Base-by-base conservation (phyloP, 208 protist species). In the Naegleria lovaniensis region DNA sequence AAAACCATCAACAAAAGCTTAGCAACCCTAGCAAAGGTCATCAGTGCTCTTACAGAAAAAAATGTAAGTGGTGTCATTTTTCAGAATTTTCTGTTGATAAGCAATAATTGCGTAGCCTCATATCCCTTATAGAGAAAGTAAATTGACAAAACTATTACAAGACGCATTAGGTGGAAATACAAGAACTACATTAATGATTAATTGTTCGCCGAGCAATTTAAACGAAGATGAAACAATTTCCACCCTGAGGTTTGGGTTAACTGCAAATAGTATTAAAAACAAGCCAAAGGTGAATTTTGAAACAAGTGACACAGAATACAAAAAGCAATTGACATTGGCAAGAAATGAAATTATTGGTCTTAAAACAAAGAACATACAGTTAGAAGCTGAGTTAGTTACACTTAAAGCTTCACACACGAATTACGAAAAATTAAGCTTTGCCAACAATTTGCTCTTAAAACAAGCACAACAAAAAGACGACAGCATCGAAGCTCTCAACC, bases 181-280 rank as follows among this genome's bases (percentile, higher is more conserved):
- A 85, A 95, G 92, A 52, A 97, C 96, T 22, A 94, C 97, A 3
- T 93, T 91, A 25, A 0, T 98, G 15, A 94, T 97, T 33, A 97
- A 96, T 79, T 91, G 88, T 91, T 97, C 95, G 90, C 95, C 95
- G 4, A 94, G 93, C 83, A 90, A 87, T 38, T 95, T 95, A 90
- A 97, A 97, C 91, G 94, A 93, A 0, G 92, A 93, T 83, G 96
- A 98, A 91, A 98, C 97, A 29, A 90, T 97, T 3, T 98, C 97
- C 3, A 96, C 97, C 3, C 91, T 98, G 52, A 94, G 96, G 52
- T 93, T 93, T 90, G 92, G 90, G 40, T 0, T 19, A 58, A 91
- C 94, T 29, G 95, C 93, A 11, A 95, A 95, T 90, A 36, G 87
- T 51, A 94, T 96, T 41, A 91, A 93, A 85, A 96, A 95, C 88